Conservation (phyloP, 139 green algal genomes). For the Coelastrella sp. region DNA sequence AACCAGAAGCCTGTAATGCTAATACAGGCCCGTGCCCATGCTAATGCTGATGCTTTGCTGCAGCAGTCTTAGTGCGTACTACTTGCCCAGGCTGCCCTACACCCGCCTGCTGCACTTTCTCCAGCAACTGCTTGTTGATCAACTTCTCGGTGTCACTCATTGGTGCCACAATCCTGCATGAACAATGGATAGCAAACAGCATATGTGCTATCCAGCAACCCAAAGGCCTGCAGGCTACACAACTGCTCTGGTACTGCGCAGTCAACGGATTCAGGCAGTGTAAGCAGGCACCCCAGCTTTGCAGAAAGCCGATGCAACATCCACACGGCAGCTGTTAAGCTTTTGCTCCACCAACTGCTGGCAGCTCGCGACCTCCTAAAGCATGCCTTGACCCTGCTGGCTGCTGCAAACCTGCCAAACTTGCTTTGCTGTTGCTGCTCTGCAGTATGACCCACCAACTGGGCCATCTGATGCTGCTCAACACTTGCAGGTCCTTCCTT, state of each 20-base stretch:
- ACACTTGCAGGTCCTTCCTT: background rate
- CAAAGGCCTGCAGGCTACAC: background rate
- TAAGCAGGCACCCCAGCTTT: too few relatives aligned
- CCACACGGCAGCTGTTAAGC: background rate
- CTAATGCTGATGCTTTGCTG: constrained; percentile 8
- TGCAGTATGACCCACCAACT: background rate
- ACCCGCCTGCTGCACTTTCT: constrained; percentile 11
- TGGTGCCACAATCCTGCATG: constrained; percentile 41
- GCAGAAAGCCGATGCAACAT: too few relatives aligned
- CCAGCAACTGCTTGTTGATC: constrained; percentile 39
- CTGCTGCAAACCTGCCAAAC: too few relatives aligned
- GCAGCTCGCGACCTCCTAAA: too few relatives aligned
- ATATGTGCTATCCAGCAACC: background rate
- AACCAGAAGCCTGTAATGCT: background rate
- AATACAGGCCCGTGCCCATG: background rate
- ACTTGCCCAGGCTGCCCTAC: background rate
- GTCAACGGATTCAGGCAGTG: too few relatives aligned
- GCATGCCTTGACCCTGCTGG: too few relatives aligned
- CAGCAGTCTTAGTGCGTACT: constrained; percentile 24
- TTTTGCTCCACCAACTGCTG: too few relatives aligned
- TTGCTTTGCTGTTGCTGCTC: background rate
- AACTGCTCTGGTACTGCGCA: too few relatives aligned
- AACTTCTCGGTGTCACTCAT: constrained; percentile 53
- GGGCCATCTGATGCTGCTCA: background rate
- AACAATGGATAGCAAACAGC: too few relatives aligned